Percentiles rank a stretch among this genome's conserved stretches.
These are phyloP conservation scores for Hibiscus trionum DNA, from an alignment of 345 rosid genomes.

Conservation along the genomic window DNA sequence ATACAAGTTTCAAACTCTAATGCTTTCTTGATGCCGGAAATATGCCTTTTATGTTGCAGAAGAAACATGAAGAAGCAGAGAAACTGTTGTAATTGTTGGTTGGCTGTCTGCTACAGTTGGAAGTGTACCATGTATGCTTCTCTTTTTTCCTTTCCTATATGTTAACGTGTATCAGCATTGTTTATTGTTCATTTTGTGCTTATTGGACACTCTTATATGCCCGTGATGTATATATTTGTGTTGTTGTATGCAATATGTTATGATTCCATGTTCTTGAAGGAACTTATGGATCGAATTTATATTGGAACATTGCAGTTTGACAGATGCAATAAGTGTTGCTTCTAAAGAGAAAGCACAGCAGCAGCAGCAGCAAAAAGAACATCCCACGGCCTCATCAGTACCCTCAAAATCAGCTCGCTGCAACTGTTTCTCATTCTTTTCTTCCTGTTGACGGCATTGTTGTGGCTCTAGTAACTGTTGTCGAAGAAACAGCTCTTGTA, in stretches of 20 bases:
- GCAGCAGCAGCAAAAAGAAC: conserved; percentile 11
- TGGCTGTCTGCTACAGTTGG: conserved; percentile 35
- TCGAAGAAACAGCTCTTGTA: not conserved
- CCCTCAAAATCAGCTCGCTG: conserved; percentile 15
- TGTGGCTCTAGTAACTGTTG: not conserved
- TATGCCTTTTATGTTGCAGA: conserved; percentile 17
- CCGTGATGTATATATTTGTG: not conserved
- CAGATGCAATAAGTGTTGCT: conserved; percentile 14
- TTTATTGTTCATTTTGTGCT: not conserved
- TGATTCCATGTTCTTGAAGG: not conserved
- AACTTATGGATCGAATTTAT: not conserved
- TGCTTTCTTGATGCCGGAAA: conserved; percentile 17
- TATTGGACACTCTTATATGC: not conserved
- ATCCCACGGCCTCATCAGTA: not conserved
- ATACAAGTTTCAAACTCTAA: conserved; percentile 1
- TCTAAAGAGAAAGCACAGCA: conserved; percentile 11
- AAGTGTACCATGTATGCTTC: conserved; percentile 13
- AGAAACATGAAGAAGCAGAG: conserved; percentile 23
- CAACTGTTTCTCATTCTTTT: conserved; percentile 16
- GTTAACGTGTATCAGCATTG: not conserved
- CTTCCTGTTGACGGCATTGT: conserved; percentile 17
- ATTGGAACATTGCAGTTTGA: conserved; percentile 28
- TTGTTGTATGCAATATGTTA: not conserved
- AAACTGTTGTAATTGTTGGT: conserved; percentile 3
- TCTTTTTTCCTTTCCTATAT: conserved; percentile 11